These are phyloP conservation scores for Fraxinus sp. DNA, from an alignment of 305 asterid species.

Conservation along the genomic window DNA sequence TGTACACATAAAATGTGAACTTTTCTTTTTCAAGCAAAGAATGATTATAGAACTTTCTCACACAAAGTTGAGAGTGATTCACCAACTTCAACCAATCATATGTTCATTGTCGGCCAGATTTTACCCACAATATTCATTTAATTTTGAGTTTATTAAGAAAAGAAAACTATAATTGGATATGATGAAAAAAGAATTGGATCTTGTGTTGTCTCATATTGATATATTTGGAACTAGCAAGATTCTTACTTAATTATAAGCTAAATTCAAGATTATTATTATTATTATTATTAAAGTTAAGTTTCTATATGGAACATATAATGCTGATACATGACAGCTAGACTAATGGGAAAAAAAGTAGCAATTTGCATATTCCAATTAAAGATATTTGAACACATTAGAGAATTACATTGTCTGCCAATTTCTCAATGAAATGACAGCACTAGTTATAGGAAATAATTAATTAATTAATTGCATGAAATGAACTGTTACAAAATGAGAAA, in stretches of 20 bases:
- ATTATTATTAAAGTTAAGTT: background rate
- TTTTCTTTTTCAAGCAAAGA: background rate
- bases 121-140: background rate
- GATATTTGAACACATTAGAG: constrained; percentile 28
- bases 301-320: constrained; percentile 10
- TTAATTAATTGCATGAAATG: constrained; percentile 7
- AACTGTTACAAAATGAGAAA: background rate
- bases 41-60: background rate
- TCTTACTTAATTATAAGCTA: background rate
- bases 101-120: background rate
- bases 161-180: background rate
- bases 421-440: constrained; percentile 64
- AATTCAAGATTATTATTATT: background rate
- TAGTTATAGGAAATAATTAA: background rate
- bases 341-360: constrained; percentile 2
- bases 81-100: background rate
- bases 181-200: background rate
- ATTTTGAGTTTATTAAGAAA: background rate
- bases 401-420: constrained; percentile 50
- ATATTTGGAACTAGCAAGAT: background rate
- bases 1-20: background rate
- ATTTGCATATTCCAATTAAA: constrained; percentile 3
- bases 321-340: background rate
- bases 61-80: background rate
- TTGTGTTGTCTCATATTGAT: background rate